These are phyloP conservation scores for Nemophila menziesii DNA, from an alignment of 257 asterid species.

Conservation along the genomic window DNA sequence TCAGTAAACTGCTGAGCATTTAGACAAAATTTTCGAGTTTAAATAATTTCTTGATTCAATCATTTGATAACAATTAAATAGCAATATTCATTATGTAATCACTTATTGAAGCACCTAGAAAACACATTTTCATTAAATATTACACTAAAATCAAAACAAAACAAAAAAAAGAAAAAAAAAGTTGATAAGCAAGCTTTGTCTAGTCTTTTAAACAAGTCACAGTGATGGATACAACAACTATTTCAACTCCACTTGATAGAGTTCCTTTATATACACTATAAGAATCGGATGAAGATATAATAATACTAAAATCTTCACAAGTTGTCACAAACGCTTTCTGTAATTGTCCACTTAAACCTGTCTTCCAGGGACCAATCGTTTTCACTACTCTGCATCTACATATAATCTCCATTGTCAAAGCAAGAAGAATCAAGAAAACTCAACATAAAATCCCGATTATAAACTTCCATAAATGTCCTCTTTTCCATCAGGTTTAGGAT, in stretches of 20 bases:
- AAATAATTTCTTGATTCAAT: too few species aligned
- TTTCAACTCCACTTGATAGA: conserved; percentile 86
- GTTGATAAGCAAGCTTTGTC: conserved; percentile 63
- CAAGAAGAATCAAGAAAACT: conserved; percentile 27
- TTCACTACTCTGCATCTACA: conserved; percentile 52
- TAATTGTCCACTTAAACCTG: conserved; percentile 89
- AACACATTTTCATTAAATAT: too few species aligned
- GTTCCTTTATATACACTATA: conserved; percentile 79
- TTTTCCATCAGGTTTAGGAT: conserved; percentile 13
- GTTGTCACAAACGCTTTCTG: conserved; percentile 89
- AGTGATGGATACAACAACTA: conserved; percentile 65
- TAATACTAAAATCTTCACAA: conserved; percentile 95
- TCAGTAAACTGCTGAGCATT: too few species aligned
- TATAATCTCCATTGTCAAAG: conserved; percentile 19
- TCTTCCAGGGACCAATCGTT: conserved; percentile 74
- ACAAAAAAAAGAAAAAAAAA: too few species aligned
- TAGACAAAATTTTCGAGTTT: too few species aligned
- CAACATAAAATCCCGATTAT: conserved; percentile 30
- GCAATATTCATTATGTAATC: too few species aligned
- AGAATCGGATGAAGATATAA: conserved; percentile 31
- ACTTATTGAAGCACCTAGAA: too few species aligned
- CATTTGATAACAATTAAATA: too few species aligned
- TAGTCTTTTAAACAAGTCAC: conserved; percentile 47
- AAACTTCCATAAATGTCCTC: conserved; percentile 30
- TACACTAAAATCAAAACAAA: too few species aligned